phyloP scores from a whole-genome alignment of 495 filamentous ascomycete species.

The Chaetomium cochliodes region DNA sequence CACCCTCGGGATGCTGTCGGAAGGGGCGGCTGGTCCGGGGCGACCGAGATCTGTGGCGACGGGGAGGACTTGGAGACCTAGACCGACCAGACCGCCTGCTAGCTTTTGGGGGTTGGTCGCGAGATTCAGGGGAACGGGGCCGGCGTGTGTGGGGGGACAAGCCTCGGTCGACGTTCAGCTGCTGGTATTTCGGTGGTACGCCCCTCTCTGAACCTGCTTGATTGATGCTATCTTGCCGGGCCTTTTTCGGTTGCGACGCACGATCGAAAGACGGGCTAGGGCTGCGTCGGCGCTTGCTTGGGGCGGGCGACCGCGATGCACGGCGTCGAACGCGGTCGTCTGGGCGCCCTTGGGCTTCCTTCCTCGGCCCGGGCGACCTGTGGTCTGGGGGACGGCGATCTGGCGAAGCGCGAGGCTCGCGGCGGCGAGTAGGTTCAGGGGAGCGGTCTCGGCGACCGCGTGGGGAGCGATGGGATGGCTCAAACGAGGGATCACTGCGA shows the following conservation, averaged over 20 bases:
- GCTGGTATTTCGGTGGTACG: slow-evolving; percentile 26
- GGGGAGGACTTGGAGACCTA: slow-evolving; percentile 33
- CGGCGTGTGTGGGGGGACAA: slow-evolving; percentile 32
- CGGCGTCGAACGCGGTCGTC: slow-evolving; percentile 23
- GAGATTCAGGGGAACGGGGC: slow-evolving; percentile 36
- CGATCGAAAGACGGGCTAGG: slow-evolving; percentile 35
- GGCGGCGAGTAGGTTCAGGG: slow-evolving; percentile 36
- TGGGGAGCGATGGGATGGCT: slow-evolving; percentile 31
- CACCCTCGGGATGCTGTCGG: slow-evolving; percentile 2
- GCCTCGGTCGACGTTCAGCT: slow-evolving; percentile 24
- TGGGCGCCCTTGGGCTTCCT: slow-evolving; percentile 18
- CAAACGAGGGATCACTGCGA: slow-evolving; percentile 30
- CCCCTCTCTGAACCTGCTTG: slow-evolving; percentile 34
- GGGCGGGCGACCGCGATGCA: slow-evolving; percentile 36
- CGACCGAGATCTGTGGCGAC: slow-evolving; percentile 30
- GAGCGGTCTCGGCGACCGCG: slow-evolving; percentile 34
- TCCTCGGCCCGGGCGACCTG: slow-evolving; percentile 29
- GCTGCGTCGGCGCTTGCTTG: slow-evolving; percentile 43
- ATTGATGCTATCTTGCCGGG: slow-evolving; percentile 35
- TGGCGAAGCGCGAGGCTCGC: slow-evolving; percentile 33
- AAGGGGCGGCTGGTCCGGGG: slow-evolving; percentile 14
- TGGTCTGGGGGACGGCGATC: slow-evolving; percentile 29
- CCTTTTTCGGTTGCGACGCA: slow-evolving; percentile 37
- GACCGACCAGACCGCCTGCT: slow-evolving; percentile 34
- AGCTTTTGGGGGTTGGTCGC: slow-evolving; percentile 28